phyloP scores from a whole-genome alignment of 495 filamentous ascomycete genomes.

The Ramalina peruviana region DNA sequence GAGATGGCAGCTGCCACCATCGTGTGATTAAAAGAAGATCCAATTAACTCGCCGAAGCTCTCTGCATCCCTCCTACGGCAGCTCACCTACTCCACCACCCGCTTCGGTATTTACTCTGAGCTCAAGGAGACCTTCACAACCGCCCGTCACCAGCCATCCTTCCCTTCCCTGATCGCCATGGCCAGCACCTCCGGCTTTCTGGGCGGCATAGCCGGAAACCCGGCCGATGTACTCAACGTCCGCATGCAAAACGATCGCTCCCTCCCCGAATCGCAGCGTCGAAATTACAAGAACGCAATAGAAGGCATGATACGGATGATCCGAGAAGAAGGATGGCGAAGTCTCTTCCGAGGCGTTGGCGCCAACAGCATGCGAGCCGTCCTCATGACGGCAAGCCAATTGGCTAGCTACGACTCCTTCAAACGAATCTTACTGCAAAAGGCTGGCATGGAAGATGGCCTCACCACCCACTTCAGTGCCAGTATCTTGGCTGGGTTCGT shows the following conservation, averaged over 20 bases:
- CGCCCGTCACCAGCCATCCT: slow-evolving; percentile 31
- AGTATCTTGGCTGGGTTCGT: slow-evolving; percentile 81
- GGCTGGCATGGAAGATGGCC: slow-evolving; percentile 57
- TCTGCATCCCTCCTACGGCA: slow-evolving; percentile 87
- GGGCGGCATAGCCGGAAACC: slow-evolving; percentile 82
- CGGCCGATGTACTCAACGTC: slow-evolving; percentile 91
- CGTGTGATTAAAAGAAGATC: neutral
- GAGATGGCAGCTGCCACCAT: neutral
- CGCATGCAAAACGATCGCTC: slow-evolving; percentile 95
- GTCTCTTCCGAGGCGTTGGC: slow-evolving; percentile 78
- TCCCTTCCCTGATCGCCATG: slow-evolving; percentile 64
- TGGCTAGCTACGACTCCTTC: slow-evolving; percentile 86
- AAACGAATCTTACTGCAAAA: slow-evolving; percentile 57
- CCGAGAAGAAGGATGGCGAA: slow-evolving; percentile 55
- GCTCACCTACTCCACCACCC: slow-evolving; percentile 30
- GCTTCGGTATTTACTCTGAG: slow-evolving; percentile 48
- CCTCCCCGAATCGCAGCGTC: slow-evolving; percentile 53
- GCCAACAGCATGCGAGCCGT: slow-evolving; percentile 82
- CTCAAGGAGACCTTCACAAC: slow-evolving; percentile 58
- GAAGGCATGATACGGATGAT: slow-evolving; percentile 79
- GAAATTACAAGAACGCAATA: slow-evolving; percentile 80
- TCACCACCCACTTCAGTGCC: slow-evolving; percentile 76
- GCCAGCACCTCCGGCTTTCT: slow-evolving; percentile 73
- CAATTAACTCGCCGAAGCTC: slow-evolving; percentile 33
- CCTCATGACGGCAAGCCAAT: slow-evolving; percentile 84